These are phyloP conservation scores for Claviceps sp. DNA, from an alignment of 2,329 filamentous ascomycete genomes.

Conservation along the genomic window DNA sequence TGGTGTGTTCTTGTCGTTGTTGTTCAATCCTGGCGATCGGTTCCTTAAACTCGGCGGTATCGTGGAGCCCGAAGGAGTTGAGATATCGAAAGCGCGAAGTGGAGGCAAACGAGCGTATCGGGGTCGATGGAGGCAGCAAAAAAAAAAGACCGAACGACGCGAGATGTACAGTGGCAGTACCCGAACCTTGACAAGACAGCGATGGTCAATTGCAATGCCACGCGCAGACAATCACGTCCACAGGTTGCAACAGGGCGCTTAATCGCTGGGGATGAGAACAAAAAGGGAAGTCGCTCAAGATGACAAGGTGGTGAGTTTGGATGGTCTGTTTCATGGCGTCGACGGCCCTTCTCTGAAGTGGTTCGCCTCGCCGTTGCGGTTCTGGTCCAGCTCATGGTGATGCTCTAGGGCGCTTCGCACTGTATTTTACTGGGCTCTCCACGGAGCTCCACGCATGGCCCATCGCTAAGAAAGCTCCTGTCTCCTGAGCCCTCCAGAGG, in stretches of 20 bases:
- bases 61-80: not conserved
- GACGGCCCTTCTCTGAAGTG: not conserved
- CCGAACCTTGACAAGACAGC: not conserved
- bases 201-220: not conserved
- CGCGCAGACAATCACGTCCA: not conserved
- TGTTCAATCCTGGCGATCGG: not conserved
- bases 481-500: not conserved
- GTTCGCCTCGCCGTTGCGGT: not conserved
- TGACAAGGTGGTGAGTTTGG: not conserved
- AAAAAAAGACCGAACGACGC: not conserved
- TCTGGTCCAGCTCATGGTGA: not conserved
- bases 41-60: constrained; percentile 10
- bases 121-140: not conserved
- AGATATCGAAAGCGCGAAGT: constrained; percentile 1
- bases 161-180: not conserved
- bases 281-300: not conserved
- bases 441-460: not conserved
- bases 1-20: not conserved
- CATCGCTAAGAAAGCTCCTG: not conserved
- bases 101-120: constrained; percentile 3
- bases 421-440: not conserved
- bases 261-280: not conserved
- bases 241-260: not conserved
- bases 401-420: not conserved
- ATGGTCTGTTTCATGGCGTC: not conserved